phyloP scores from a whole-genome alignment of 148 eudicot species.

The Arctostaphylos glauca region DNA sequence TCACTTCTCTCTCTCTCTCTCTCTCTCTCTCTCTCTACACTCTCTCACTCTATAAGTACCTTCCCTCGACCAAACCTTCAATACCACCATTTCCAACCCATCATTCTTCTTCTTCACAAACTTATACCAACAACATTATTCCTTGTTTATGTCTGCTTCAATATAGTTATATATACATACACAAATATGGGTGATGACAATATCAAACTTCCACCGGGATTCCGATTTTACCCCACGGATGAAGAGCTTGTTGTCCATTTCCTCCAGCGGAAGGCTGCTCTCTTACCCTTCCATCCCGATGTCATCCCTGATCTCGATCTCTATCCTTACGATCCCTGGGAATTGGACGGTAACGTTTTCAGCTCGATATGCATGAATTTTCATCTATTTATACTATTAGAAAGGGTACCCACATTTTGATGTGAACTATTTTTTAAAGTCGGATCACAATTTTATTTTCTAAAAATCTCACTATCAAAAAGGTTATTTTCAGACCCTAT shows the following conservation, averaged over 20 bases:
- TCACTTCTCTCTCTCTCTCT: slow-evolving; percentile 22
- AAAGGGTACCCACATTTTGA: too few relatives aligned
- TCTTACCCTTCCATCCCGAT: slow-evolving; percentile 74
- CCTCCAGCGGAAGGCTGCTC: slow-evolving; percentile 67
- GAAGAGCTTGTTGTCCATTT: slow-evolving; percentile 91
- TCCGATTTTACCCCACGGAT: slow-evolving; percentile 79
- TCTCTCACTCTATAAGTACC: slow-evolving; percentile 29
- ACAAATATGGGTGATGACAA: slow-evolving; percentile 42
- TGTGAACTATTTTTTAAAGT: too few relatives aligned
- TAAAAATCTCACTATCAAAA: too few relatives aligned
- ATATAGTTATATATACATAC: neutral
- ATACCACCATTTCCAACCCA: slow-evolving; percentile 16
- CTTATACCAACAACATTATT: neutral
- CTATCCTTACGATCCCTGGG: slow-evolving; percentile 84
- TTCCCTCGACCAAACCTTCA: slow-evolving; percentile 12
- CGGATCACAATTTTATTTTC: too few relatives aligned
- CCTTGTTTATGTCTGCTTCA: neutral
- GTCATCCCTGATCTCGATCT: slow-evolving; percentile 91
- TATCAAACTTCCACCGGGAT: slow-evolving; percentile 72
- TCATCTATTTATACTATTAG: too few relatives aligned
- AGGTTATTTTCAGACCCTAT: too few relatives aligned
- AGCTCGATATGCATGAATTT: neutral
- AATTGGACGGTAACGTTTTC: slow-evolving; percentile 44
- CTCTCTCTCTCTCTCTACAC: slow-evolving; percentile 17
- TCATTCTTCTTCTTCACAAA: neutral